Evolutionary conservation across 768 basidiomycete genomes (phyloP).

Genomic region (Boletus fagicola): DNA sequence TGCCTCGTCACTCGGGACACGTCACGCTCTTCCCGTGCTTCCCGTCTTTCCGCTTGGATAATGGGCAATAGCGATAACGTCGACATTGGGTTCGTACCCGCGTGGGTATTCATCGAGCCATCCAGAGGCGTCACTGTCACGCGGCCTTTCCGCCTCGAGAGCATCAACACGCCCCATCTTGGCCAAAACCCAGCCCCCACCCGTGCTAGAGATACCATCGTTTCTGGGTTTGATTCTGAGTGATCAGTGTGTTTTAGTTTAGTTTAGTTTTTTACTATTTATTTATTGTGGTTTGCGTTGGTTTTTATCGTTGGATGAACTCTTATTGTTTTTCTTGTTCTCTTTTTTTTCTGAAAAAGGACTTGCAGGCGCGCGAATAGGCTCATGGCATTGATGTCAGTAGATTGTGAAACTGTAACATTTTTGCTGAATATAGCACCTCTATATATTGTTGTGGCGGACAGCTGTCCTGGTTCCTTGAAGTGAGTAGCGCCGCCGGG

Average conservation of each 20-base stretch:
- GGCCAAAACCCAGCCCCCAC: conserved; percentile 31
- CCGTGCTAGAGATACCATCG: conserved; percentile 44
- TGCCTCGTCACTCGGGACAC: conserved; percentile 65
- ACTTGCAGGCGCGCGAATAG: not conserved
- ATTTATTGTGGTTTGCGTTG: not conserved
- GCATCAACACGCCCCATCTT: conserved; percentile 48
- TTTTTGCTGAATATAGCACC: not conserved
- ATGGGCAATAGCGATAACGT: conserved; percentile 37
- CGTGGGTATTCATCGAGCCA: conserved; percentile 72
- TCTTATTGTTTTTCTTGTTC: not conserved
- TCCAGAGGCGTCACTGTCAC: conserved; percentile 57
- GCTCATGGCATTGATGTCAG: not conserved
- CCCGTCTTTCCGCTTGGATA: conserved; percentile 19
- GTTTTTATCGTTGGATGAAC: not conserved
- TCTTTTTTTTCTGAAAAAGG: not conserved
- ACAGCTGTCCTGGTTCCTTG: not conserved
- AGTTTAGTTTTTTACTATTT: no score
- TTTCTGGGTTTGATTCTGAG: conserved; percentile 52
- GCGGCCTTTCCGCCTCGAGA: conserved; percentile 62
- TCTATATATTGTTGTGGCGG: not conserved
- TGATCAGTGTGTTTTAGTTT: not conserved
- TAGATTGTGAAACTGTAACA: not conserved
- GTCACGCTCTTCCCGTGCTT: conserved; percentile 40
- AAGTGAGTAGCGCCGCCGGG: no score
- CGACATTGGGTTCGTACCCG: conserved; percentile 71